Evolutionary conservation across 2,329 filamentous ascomycete species (phyloP), one percentile per base, ranked within the genome.

Genomic region (Ophiostoma sp.): DNA sequence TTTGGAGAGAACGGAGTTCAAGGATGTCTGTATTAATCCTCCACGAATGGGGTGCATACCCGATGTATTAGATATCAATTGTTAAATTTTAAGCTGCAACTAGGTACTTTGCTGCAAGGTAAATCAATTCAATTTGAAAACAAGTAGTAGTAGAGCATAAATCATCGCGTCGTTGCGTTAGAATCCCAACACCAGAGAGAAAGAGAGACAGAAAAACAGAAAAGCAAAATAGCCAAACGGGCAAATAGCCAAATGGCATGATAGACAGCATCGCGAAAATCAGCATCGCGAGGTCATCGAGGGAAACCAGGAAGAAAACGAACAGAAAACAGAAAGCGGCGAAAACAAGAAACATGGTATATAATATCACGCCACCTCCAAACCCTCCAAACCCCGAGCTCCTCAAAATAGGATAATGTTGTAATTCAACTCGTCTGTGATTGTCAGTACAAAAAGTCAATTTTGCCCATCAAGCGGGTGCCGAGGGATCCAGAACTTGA

Each of bases 381-480:
- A 57, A 31, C 17, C 52, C 23, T 27, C 52, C n/a, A 57, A 57
- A 31, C 11, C 52, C 23, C 52, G 4, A 57, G 11, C 4, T 4
- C 23, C n/a, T 57, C 33, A 71, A 44, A 71, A 71, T 11, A 71
- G 23, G 23, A 71, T 68, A 31, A 71, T 69, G 35, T 71, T 71
- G 57, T 71, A 71, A 15, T 68, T 69, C 5, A 71, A 27, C 33
- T 69, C 70, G 13, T 57, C 70, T 70, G 66, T 15, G 57, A 7
- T 23, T 3, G 35, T 65, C 33, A 39, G 62, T 65, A 62, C 35
- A 31, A 62, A 62, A 57, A 57, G n/a, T 57, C 52, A 57, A 27
- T 48, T 48, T n/a, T 48, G 27, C 27, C 27, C 27, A 31, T 31
- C 27, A 31, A 31, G 27, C 27, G 27, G 27, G 27, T 31, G 1